phyloP scores from a whole-genome alignment of 441 rosid species.

The Populus hybrid region DNA sequence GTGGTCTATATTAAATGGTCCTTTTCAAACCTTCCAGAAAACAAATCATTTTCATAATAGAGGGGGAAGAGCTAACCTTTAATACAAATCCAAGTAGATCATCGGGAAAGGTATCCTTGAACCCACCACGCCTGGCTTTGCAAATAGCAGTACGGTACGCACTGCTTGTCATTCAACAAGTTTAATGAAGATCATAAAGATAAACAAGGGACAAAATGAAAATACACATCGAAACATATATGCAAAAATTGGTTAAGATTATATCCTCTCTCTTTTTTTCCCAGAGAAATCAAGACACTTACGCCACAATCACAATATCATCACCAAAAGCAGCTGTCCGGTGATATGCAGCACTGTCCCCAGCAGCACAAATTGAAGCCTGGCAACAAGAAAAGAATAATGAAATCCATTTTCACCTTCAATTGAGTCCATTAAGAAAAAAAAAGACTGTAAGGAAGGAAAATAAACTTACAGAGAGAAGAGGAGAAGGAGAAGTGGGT shows the following conservation, averaged over 20 bases:
- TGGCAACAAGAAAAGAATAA: conserved; percentile 21
- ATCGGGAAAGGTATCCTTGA: conserved; percentile 95
- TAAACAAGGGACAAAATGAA: conserved; percentile 6
- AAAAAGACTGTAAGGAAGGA: neutral
- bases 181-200: neutral
- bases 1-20: neutral
- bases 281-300: conserved; percentile 22
- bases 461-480: conserved; percentile 49
- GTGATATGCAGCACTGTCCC: conserved; percentile 83
- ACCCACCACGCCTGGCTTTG: conserved; percentile 85
- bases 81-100: conserved; percentile 88
- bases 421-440: neutral
- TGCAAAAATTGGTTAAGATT: neutral
- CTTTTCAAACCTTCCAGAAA: neutral
- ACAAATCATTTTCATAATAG: neutral
- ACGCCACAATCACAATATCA: conserved; percentile 93
- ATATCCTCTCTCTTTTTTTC: neutral
- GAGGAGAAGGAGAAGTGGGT: conserved; percentile 43
- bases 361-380: conserved; percentile 75
- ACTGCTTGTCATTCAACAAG: conserved; percentile 30
- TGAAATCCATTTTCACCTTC: neutral
- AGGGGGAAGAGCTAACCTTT: conserved; percentile 51
- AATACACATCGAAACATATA: neutral
- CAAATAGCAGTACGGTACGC: conserved; percentile 91
- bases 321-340: conserved; percentile 75